These are phyloP conservation scores for Lasiosphaeris hirsuta DNA, from an alignment of 495 filamentous ascomycete genomes.

Conservation along the genomic window DNA sequence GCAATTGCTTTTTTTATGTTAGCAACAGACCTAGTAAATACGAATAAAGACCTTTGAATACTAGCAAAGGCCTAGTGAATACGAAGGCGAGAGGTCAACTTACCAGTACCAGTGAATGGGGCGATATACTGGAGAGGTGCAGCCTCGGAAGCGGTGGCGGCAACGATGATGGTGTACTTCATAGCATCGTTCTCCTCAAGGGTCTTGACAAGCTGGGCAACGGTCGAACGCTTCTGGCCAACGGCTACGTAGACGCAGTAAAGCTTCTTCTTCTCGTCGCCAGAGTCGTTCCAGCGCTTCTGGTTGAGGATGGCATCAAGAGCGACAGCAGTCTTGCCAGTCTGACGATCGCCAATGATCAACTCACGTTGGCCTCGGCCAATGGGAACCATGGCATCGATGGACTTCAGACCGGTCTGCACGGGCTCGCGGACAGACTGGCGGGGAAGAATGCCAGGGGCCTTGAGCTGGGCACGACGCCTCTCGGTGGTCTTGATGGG, in stretches of 20 bases:
- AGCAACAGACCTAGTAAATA: too few species aligned
- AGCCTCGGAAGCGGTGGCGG: slow-evolving; percentile 98
- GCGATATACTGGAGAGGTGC: slow-evolving; percentile 90
- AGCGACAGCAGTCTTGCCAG: slow-evolving; percentile 98
- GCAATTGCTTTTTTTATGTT: slow-evolving; percentile 47
- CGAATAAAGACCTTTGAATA: too few species aligned
- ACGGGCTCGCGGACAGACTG: slow-evolving; percentile 96
- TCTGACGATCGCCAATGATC: slow-evolving; percentile 99
- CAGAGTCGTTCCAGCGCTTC: slow-evolving; percentile 90
- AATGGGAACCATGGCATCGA: slow-evolving; percentile 99
- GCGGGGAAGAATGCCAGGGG: slow-evolving; percentile 95
- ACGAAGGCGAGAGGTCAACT: too few species aligned
- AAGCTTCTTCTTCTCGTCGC: slow-evolving; percentile 93
- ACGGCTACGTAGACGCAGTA: slow-evolving; percentile 99
- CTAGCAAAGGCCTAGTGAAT: too few species aligned
- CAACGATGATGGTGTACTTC: slow-evolving; percentile 96
- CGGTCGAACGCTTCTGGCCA: slow-evolving; percentile 98
- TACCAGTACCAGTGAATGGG: slow-evolving; percentile 78
- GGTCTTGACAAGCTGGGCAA: slow-evolving; percentile 98
- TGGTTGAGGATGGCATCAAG: slow-evolving; percentile 99
- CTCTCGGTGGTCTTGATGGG: slow-evolving; percentile 87
- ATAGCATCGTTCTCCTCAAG: slow-evolving; percentile 99
- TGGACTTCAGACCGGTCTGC: slow-evolving; percentile 97
- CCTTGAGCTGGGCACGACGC: slow-evolving; percentile 97
- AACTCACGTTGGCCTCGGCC: slow-evolving; percentile 99